Evolutionary conservation across 257 asterid species (phyloP).

Genomic region (Anisodus acutangulus): DNA sequence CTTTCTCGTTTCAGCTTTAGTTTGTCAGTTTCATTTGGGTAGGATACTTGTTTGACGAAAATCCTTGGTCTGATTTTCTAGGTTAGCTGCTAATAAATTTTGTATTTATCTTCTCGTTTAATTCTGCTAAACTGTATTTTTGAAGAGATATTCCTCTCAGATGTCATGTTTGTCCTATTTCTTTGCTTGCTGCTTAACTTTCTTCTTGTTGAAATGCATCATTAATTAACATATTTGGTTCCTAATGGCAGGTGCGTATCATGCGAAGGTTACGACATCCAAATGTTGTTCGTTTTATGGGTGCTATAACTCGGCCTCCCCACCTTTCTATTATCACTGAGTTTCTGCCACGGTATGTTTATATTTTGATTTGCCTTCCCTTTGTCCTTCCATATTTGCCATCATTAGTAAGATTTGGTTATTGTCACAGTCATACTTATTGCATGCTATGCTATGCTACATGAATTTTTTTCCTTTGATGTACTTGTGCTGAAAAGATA

Average conservation of each 20-base stretch:
- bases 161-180: background rate
- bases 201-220: background rate
- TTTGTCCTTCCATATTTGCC: constrained; percentile 33
- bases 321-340: constrained; percentile 94
- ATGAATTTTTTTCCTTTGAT: constrained; percentile 2
- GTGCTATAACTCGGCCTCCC: constrained; percentile 99
- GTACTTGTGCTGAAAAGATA: constrained; percentile 1
- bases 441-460: background rate
- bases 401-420: constrained; percentile 24
- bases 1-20: constrained; percentile 21
- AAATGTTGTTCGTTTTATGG: constrained; percentile 96
- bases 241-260: constrained; percentile 76
- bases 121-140: background rate
- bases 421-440: background rate
- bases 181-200: constrained; percentile 9
- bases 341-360: constrained; percentile 84
- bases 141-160: background rate
- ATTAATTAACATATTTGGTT: constrained; percentile 22
- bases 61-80: constrained; percentile 12
- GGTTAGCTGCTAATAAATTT: constrained; percentile 15
- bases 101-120: background rate
- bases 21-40: constrained; percentile 15
- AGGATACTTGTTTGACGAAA: background rate
- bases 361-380: constrained; percentile 28
- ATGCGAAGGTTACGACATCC: constrained; percentile 99